phyloP scores from a whole-genome alignment of 2,329 filamentous ascomycete genomes.

The Chaetomiaceae sp. region DNA sequence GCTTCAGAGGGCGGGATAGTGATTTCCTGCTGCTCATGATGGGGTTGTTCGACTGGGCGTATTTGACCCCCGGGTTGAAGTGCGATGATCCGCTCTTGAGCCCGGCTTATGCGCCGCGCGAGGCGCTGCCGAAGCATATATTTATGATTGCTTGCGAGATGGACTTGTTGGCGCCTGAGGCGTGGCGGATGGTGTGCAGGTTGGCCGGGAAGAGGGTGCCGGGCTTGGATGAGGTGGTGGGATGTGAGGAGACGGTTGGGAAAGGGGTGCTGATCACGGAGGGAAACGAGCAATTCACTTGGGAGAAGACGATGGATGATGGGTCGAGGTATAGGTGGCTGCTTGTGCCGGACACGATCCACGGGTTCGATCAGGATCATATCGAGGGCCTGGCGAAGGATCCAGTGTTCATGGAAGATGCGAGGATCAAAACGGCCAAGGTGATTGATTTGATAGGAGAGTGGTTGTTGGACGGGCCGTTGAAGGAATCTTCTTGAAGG shows the following conservation, averaged over 20 bases:
- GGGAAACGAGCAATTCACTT: conserved; percentile 31
- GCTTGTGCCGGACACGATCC: conserved; percentile 32
- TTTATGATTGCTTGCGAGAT: conserved; percentile 43
- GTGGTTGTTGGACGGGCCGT: conserved; percentile 26
- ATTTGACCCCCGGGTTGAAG: conserved; percentile 34
- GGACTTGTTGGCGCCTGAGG: conserved; percentile 43
- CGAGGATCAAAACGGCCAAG: conserved; percentile 27
- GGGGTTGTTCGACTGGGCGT: conserved; percentile 40
- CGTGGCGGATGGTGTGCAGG: conserved; percentile 35
- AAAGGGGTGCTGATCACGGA: conserved; percentile 25
- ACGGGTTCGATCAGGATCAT: conserved; percentile 31
- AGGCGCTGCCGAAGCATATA: conserved; percentile 38
- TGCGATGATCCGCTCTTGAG: conserved; percentile 39
- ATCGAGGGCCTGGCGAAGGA: conserved; percentile 22
- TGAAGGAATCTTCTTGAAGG: not conserved
- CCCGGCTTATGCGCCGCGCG: conserved; percentile 32
- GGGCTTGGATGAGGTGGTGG: conserved; percentile 28
- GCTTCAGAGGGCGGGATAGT: conserved; percentile 24
- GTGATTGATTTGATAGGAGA: conserved; percentile 27
- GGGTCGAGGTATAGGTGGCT: conserved; percentile 29
- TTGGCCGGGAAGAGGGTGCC: conserved; percentile 33
- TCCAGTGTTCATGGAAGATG: conserved; percentile 25
- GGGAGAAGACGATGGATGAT: conserved; percentile 22
- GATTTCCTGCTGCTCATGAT: conserved; percentile 31
- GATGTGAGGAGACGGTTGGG: conserved; percentile 25